phyloP scores from a whole-genome alignment of 75 land plant species.

The Pinus albicaulis region DNA sequence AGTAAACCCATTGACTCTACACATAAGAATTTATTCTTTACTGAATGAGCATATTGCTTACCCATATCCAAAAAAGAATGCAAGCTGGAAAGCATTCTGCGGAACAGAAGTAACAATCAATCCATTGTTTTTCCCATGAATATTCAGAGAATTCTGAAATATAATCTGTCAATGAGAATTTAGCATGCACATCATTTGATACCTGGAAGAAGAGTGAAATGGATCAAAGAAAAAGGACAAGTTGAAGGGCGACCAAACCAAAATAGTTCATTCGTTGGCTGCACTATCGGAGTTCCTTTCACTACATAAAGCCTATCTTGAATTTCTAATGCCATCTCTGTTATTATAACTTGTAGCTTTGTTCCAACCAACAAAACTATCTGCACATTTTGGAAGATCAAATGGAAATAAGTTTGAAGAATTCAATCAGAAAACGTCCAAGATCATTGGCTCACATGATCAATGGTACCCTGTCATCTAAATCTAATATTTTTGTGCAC shows the following conservation, averaged over 20 bases:
- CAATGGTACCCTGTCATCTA: neutral
- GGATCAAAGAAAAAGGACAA: conserved; percentile 56
- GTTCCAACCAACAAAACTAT: conserved; percentile 64
- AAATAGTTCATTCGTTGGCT: conserved; percentile 60
- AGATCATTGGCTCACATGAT: neutral
- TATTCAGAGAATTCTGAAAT: neutral
- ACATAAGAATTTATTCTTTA: too few relatives aligned
- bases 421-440: conserved; percentile 6
- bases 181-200: neutral
- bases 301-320: conserved; percentile 43
- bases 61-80: conserved; percentile 47
- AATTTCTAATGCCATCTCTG: conserved; percentile 51
- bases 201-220: conserved; percentile 77
- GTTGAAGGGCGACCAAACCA: conserved; percentile 58
- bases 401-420: conserved; percentile 2
- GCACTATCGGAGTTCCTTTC: conserved; percentile 46
- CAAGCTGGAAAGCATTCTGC: conserved; percentile 51
- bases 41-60: conserved; percentile 1
- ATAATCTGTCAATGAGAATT: neutral
- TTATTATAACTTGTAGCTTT: conserved; percentile 73
- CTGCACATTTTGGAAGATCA: conserved; percentile 21
- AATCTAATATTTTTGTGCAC: conserved; percentile 2
- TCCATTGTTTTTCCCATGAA: neutral
- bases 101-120: neutral
- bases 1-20: too few relatives aligned